phyloP scores from a whole-genome alignment of 495 filamentous ascomycete genomes.

The Penicillium turbatum region DNA sequence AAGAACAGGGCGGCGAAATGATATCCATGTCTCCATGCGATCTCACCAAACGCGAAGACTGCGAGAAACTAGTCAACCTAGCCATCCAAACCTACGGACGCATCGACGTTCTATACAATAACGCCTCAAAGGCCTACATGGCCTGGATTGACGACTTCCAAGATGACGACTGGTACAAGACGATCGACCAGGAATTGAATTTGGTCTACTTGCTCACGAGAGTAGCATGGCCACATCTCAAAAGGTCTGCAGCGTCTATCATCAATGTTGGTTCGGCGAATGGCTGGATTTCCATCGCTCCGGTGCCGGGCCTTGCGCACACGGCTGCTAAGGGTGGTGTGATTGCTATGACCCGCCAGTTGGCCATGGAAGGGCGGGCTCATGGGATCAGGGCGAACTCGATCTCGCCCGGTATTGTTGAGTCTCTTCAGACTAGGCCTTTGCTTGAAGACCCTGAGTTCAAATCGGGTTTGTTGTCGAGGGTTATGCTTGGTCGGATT shows the following conservation, averaged over 20 bases:
- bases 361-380: background rate
- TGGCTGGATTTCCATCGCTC: background rate
- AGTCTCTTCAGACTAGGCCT: background rate
- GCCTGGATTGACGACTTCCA: background rate
- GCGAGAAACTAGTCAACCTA: background rate
- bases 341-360: slow-evolving; percentile 1
- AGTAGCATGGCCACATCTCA: background rate
- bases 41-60: background rate
- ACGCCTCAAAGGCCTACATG: background rate
- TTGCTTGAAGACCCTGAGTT: background rate
- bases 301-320: background rate
- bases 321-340: slow-evolving; percentile 5
- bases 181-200: background rate
- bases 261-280: background rate
- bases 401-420: background rate
- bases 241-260: background rate
- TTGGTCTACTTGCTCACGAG: background rate
- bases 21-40: background rate
- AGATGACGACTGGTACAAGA: background rate
- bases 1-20: background rate
- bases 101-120: background rate
- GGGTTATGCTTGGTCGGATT: slow-evolving; percentile 57
- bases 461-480: background rate
- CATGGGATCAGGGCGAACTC: background rate
- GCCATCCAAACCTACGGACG: background rate